These are phyloP conservation scores for Scleromitrula shiraiana DNA, from an alignment of 2,329 filamentous ascomycete species.

Conservation along the genomic window DNA sequence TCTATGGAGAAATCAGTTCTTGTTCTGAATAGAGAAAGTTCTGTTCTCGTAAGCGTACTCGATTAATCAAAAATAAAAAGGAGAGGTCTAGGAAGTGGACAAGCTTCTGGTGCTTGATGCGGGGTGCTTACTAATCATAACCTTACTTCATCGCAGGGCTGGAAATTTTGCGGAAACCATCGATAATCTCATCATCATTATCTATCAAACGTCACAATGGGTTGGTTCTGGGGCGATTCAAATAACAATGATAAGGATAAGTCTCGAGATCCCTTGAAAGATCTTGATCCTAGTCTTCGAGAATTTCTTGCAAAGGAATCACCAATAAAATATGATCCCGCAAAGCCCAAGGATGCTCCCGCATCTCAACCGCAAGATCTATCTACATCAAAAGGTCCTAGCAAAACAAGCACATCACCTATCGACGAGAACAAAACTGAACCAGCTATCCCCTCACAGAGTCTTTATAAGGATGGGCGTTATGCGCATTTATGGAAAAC, in stretches of 20 bases:
- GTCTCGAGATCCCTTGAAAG: slow-evolving; percentile 45
- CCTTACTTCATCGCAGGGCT: no score
- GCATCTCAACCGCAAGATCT: slow-evolving; percentile 7
- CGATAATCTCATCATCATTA: background rate
- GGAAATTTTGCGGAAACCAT: background rate
- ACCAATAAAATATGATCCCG: slow-evolving; percentile 39
- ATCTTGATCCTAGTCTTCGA: slow-evolving; percentile 55
- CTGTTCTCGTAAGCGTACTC: no score
- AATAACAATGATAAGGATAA: slow-evolving; percentile 18
- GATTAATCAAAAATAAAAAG: no score
- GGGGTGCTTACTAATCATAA: no score
- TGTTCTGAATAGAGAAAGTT: no score
- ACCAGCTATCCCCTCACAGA: slow-evolving; percentile 33
- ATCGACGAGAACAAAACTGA: slow-evolving; percentile 9
- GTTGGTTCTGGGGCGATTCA: slow-evolving; percentile 30
- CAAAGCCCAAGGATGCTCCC: slow-evolving; percentile 15
- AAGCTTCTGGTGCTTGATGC: no score
- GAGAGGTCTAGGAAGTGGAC: no score
- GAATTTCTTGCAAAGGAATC: slow-evolving; percentile 61
- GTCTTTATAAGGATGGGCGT: slow-evolving; percentile 59
- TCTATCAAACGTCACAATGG: slow-evolving; percentile 20
- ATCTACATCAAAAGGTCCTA: slow-evolving; percentile 1
- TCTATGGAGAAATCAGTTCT: no score
- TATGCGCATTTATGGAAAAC: slow-evolving; percentile 89
- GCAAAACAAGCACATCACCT: slow-evolving; percentile 9